Percentiles rank a stretch among this genome's conserved stretches.
Evolutionary conservation across 2,329 filamentous ascomycete species (phyloP).

Genomic region (Aquanectria penicillioides): DNA sequence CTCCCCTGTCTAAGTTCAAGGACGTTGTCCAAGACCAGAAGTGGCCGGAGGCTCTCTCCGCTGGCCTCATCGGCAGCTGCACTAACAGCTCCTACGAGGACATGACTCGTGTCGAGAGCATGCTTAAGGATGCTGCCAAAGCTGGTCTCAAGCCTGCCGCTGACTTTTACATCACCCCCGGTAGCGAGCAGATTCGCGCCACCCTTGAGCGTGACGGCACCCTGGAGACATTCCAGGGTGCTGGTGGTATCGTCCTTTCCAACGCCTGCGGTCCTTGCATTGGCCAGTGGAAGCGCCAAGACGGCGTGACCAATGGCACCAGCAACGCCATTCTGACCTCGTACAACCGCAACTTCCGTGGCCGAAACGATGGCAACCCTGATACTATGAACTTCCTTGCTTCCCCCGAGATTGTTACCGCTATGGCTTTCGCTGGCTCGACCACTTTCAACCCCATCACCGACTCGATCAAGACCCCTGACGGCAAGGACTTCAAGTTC

Average conservation of each 20-base stretch:
- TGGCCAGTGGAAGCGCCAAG: conserved; percentile 94
- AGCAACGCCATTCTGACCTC: conserved; percentile 95
- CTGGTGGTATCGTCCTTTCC: conserved; percentile 92
- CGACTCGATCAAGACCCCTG: conserved; percentile 82
- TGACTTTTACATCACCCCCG: conserved; percentile 93
- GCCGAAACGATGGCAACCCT: conserved; percentile 95
- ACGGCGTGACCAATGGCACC: conserved; percentile 84
- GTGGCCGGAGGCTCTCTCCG: conserved; percentile 97
- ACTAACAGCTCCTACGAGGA: conserved; percentile 90
- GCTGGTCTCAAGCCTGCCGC: conserved; percentile 95
- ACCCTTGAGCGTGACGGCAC: conserved; percentile 92
- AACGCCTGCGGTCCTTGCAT: conserved; percentile 96
- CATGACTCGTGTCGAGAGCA: conserved; percentile 94
- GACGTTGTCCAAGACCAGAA: conserved; percentile 92
- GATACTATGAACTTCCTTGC: conserved; percentile 99
- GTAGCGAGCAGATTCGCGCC: conserved; percentile 95
- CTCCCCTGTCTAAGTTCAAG: conserved; percentile 97
- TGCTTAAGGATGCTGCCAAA: conserved; percentile 79
- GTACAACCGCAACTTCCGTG: conserved; percentile 98
- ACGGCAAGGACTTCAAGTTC: conserved; percentile 87
- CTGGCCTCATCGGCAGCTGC: conserved; percentile 97
- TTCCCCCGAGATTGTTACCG: conserved; percentile 95
- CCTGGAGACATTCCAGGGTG: conserved; percentile 94
- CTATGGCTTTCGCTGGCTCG: conserved; percentile 90
- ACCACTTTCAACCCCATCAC: conserved; percentile 98